Conservation (phyloP, 441 rosid genomes). For the Rhodomyrtus psidioides region DNA sequence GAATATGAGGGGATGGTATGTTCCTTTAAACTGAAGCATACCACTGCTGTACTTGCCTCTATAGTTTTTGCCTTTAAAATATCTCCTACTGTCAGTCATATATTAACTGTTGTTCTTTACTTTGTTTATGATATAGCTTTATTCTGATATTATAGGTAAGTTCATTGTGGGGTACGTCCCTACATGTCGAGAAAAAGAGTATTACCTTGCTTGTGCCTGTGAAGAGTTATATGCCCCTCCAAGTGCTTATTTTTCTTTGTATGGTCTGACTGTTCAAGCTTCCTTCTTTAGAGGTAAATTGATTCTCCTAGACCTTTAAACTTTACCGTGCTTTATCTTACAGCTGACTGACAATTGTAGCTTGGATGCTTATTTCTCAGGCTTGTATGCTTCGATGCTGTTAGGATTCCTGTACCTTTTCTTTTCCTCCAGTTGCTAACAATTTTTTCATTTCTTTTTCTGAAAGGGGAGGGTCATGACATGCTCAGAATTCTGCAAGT, state of each 20-base stretch:
- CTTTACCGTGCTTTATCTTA: neutral
- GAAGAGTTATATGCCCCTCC: constrained; percentile 87
- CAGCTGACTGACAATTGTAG: neutral
- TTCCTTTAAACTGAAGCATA: neutral
- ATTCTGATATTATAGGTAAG: constrained; percentile 45
- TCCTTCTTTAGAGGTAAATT: constrained; percentile 77
- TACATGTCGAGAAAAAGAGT: constrained; percentile 79
- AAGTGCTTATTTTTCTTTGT: constrained; percentile 84
- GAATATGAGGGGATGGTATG: neutral
- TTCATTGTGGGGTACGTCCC: constrained; percentile 70
- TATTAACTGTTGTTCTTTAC: neutral
- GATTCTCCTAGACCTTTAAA: neutral
- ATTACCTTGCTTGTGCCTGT: constrained; percentile 87
- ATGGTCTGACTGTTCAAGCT: constrained; percentile 93
- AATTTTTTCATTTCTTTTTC: neutral
- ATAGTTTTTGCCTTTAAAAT: neutral
- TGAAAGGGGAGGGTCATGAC: neutral
- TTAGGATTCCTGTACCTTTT: neutral
- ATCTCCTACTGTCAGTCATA: neutral
- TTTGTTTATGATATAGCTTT: constrained; percentile 1
- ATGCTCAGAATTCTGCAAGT: neutral
- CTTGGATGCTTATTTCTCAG: neutral
- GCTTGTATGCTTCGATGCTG: neutral
- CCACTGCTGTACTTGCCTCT: neutral
- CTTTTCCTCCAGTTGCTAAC: neutral